Conservation (phyloP, 2,329 filamentous ascomycete genomes). For the Aspergillus ochraceoroseus region DNA sequence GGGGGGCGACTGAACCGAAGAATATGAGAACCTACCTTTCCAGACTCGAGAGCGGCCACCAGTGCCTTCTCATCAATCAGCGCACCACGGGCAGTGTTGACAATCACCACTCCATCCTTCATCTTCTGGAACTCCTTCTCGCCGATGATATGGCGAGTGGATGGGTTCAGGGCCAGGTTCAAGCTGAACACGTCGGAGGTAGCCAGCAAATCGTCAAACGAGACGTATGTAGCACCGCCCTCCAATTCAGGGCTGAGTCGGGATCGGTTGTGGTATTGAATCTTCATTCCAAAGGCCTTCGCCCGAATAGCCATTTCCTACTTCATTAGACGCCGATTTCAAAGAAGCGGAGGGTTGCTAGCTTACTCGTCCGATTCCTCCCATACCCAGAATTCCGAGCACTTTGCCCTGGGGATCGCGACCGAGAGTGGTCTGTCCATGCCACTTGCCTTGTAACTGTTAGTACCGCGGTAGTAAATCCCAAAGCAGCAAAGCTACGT, state of each 20-base stretch:
- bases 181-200: conserved; percentile 45
- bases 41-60: conserved; percentile 42
- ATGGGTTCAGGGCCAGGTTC: conserved; percentile 44
- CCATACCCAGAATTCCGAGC: conserved; percentile 48
- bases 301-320: conserved; percentile 46
- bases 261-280: conserved; percentile 46
- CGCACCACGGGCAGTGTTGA: conserved; percentile 45
- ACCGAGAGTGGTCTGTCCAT: conserved; percentile 41
- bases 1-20: not conserved
- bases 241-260: conserved; percentile 41
- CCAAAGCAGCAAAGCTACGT: too few species aligned
- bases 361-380: conserved; percentile 45
- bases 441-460: conserved; percentile 44
- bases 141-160: conserved; percentile 46
- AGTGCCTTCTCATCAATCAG: conserved; percentile 47
- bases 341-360: not conserved
- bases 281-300: conserved; percentile 45
- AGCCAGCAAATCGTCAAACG: conserved; percentile 46
- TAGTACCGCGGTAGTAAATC: too few species aligned
- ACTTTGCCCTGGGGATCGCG: conserved; percentile 45
- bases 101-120: conserved; percentile 44
- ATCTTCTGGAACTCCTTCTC: conserved; percentile 44
- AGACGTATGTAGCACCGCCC: conserved; percentile 42
- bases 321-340: not conserved
- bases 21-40: conserved; percentile 34